Evolutionary conservation across 2,329 filamentous ascomycete genomes (phyloP), one percentile per base, ranked within the genome.

Genomic region (Diaporthe sp.): DNA sequence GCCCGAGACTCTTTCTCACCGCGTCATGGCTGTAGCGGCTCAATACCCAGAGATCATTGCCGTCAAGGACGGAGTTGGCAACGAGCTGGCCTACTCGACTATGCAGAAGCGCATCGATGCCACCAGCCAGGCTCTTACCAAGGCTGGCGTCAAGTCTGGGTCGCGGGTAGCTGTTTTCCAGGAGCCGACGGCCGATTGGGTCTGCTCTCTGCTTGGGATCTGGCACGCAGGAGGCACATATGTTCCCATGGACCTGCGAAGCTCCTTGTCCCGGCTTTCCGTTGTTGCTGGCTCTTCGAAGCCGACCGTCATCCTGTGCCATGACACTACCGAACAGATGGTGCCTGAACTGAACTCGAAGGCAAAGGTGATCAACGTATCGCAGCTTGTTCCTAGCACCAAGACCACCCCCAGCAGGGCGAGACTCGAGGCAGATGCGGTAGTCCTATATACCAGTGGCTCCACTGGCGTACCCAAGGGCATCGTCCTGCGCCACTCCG

Each of bases 161-260:
- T 30, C 66, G 15, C 55, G 67, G 15, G 82, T 89, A 3, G 82
- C 77, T 0, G 84, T 89, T 2, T 84, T 86, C 66, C 83, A 84
- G 50, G 68, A 85, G 5, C 80, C 87, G 0, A 76, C 79, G 0
- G 50, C 78, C 0, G 82, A 86, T 52, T 84, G 79, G 78, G 77
- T 85, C 7, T 79, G 73, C 52, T 83, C 82, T 0, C 75, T 88
- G 57, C 80, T 88, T 4, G 87, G 84, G 10, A 84, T 87, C 52
- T 76, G 82, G 71, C 78, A 81, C 0, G 68, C 84, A 17, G 86
- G 86, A 1, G 81, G 79, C 10, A 77, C 82, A 1, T 85, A 85
- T 47, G 79, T 86, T 6, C 85, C 85, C 3, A 78, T 89, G 0
- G 88, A 89, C 71, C 60, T 79, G 0, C 75, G 78, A 0, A 81